These are phyloP conservation scores for Diaporthe sp. DNA, from an alignment of 2,329 filamentous ascomycete genomes.

Conservation along the genomic window DNA sequence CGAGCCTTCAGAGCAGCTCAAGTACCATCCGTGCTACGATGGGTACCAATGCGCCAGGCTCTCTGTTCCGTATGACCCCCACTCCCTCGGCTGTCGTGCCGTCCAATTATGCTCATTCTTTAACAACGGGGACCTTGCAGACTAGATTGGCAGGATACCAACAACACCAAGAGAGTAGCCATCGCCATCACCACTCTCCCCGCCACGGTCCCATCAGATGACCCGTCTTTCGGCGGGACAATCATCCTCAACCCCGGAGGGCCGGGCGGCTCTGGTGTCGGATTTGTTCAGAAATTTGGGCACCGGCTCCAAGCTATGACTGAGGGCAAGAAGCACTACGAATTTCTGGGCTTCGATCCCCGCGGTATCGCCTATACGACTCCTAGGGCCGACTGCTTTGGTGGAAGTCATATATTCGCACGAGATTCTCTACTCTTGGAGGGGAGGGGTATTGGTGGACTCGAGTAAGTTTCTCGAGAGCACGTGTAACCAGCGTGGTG, in stretches of 20 bases:
- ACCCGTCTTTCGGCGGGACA: slow-evolving; percentile 58
- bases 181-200: slow-evolving; percentile 59
- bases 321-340: slow-evolving; percentile 53
- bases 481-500: too few species aligned
- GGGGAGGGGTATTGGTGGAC: slow-evolving; percentile 49
- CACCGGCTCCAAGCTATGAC: slow-evolving; percentile 48
- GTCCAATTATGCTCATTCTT: not conserved
- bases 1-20: slow-evolving; percentile 52
- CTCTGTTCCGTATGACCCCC: slow-evolving; percentile 49
- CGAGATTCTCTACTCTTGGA: slow-evolving; percentile 51
- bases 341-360: slow-evolving; percentile 61
- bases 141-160: slow-evolving; percentile 56
- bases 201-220: slow-evolving; percentile 54
- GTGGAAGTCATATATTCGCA: slow-evolving; percentile 46
- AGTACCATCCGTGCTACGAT: slow-evolving; percentile 58
- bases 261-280: slow-evolving; percentile 58
- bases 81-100: too few species aligned
- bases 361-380: slow-evolving; percentile 56
- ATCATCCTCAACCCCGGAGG: slow-evolving; percentile 62
- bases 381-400: slow-evolving; percentile 57
- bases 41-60: slow-evolving; percentile 58
- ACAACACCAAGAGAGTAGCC: slow-evolving; percentile 50
- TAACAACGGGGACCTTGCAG: not conserved
- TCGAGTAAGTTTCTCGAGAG: slow-evolving; percentile 32
- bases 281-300: slow-evolving; percentile 47